These are phyloP conservation scores for Dendrocalamus latiflorus DNA, from an alignment of 202 grass and related monocot species.

Conservation along the genomic window DNA sequence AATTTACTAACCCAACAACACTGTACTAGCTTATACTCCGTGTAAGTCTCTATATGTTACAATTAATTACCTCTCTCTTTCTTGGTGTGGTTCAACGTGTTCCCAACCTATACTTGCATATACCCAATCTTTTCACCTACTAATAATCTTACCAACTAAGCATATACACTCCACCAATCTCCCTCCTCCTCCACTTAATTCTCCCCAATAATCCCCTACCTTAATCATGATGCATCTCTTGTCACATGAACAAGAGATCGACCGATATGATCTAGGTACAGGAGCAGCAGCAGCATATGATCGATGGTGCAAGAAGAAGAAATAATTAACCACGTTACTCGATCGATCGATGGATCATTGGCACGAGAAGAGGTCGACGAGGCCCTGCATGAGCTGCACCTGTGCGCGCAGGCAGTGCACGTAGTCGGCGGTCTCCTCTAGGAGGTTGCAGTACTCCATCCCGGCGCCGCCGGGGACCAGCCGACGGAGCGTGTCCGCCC, in stretches of 20 bases:
- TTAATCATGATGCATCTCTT: slow-evolving; percentile 9
- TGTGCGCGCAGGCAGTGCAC: slow-evolving; percentile 57
- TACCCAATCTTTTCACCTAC: slow-evolving; percentile 27
- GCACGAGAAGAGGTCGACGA: slow-evolving; percentile 57
- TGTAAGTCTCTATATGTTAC: slow-evolving; percentile 47
- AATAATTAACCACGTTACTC: slow-evolving; percentile 43
- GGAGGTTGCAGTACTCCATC: slow-evolving; percentile 74
- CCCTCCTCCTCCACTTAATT: background rate
- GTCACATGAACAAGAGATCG: slow-evolving; percentile 23
- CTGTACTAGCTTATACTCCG: slow-evolving; percentile 23
- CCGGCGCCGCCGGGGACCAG: slow-evolving; percentile 62
- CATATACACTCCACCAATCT: slow-evolving; percentile 19
- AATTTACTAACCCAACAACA: slow-evolving; percentile 27
- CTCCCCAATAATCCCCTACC: slow-evolving; percentile 12
- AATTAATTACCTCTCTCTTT: slow-evolving; percentile 41
- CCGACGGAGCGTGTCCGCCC: slow-evolving; percentile 51
- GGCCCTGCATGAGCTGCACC: slow-evolving; percentile 83
- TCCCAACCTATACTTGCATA: slow-evolving; percentile 41
- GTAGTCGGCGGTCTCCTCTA: slow-evolving; percentile 92
- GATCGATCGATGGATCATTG: slow-evolving; percentile 40
- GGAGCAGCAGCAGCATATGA: background rate
- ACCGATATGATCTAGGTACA: slow-evolving; percentile 4
- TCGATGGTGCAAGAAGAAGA: slow-evolving; percentile 22
- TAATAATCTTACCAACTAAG: slow-evolving; percentile 37
- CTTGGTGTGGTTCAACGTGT: slow-evolving; percentile 17